Evolutionary conservation across 2,329 filamentous ascomycete species (phyloP), one percentile per base, ranked within the genome.

Genomic region (Beauveria sp.): DNA sequence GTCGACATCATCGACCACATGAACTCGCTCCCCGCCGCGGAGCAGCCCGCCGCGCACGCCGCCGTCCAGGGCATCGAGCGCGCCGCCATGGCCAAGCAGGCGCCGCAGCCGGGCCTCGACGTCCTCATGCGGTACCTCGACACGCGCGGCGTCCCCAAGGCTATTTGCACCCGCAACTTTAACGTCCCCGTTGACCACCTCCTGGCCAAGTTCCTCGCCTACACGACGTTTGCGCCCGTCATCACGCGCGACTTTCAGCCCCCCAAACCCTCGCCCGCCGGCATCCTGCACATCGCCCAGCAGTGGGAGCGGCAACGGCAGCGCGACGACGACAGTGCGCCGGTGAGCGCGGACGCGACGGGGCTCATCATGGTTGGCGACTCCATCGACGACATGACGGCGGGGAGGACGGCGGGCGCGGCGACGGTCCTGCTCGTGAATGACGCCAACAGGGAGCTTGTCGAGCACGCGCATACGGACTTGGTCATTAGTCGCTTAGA

Each of bases 141-240:
- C 69, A 70, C 75, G 7, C 81, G 82, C 30, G 73, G 76, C 6
- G 72, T 97, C 38, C 85, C 79, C 67, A 95, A 96, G 74, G 93
- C 85, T 18, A 92, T 98, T 65, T 97, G 93, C 76, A 98, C 95
- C 2, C 84, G 95, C 70, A 98, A 99, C 77, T 98, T 97, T 70
- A 90, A 93, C 68, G 78, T 83, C 8, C 91, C 91, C 6, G 90
- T 95, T 1, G 76, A 81, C 52, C 87, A 93, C 72, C 81, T 96
- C 3, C 80, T 97, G 3, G 76, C 77, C 57, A 95, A 86, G 54
- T 95, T 95, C 72, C 80, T 97, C 9, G 78, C 83, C 1, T 79
- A 77, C 2, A 83, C 86, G 62, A 74, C 80, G 46, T 96, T 97
- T 72, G 72, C 81, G 22, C 93, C 93, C 6, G 86, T 97, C 66